Evolutionary conservation across 1,139 yeast species (phyloP).

Genomic region (Candida anutae): DNA sequence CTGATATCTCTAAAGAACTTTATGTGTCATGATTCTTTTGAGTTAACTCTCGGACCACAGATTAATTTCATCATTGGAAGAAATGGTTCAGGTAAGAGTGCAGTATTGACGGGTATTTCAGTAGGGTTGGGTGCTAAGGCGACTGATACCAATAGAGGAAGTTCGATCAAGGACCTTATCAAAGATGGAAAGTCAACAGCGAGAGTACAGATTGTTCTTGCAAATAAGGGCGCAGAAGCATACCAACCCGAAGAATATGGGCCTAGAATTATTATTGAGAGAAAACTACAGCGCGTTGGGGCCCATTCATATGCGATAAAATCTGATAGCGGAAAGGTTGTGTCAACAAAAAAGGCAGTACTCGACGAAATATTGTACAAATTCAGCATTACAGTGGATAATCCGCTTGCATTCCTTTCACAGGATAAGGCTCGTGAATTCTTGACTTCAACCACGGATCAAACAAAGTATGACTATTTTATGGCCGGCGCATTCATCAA

Average conservation of each 20-base stretch:
- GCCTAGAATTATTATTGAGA: constrained; percentile 56
- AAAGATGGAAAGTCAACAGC: constrained; percentile 71
- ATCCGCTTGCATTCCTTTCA: constrained; percentile 87
- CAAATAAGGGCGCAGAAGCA: constrained; percentile 60
- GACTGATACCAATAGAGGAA: constrained; percentile 80
- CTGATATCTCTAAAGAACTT: constrained; percentile 56
- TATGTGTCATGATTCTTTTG: constrained; percentile 80
- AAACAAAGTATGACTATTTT: constrained; percentile 63
- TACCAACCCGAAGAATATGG: constrained; percentile 64
- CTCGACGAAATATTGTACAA: constrained; percentile 61
- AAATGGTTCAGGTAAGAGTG: constrained; percentile 95
- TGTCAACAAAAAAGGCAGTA: constrained; percentile 56
- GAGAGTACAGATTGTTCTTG: constrained; percentile 49
- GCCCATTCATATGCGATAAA: constrained; percentile 44
- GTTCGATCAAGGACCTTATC: constrained; percentile 60
- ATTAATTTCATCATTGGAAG: constrained; percentile 88
- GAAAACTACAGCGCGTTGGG: constrained; percentile 54
- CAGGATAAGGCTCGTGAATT: constrained; percentile 94
- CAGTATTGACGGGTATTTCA: constrained; percentile 83
- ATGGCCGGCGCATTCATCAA: constrained; percentile 73
- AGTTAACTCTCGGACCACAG: constrained; percentile 70
- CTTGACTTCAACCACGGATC: constrained; percentile 65
- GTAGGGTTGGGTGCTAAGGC: constrained; percentile 95
- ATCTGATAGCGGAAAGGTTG: constrained; percentile 40
- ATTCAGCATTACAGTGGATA: constrained; percentile 75